phyloP scores from a whole-genome alignment of 306 rosid species.

The Herpetospermum pedunculosum region DNA sequence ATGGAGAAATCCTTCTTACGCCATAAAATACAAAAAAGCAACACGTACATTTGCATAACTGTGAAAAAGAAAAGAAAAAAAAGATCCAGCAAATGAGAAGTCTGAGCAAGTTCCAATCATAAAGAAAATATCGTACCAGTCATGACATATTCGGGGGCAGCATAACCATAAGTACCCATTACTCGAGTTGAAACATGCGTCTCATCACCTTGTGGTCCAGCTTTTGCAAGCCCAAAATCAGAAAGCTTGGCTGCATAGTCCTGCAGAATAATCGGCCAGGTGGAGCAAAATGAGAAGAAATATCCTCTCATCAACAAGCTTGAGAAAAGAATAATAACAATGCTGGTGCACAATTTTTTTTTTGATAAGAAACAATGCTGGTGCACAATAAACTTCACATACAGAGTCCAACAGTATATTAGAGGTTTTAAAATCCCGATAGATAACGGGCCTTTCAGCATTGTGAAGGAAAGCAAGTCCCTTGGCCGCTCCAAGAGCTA shows the following conservation, averaged over 20 bases:
- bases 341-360: neutral
- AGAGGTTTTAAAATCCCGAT: slow-evolving; percentile 92
- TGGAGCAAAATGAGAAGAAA: slow-evolving; percentile 9
- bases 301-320: neutral
- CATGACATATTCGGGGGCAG: slow-evolving; percentile 97
- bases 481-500: slow-evolving; percentile 96
- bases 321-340: neutral
- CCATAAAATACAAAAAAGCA: neutral
- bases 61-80: neutral
- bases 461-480: slow-evolving; percentile 97
- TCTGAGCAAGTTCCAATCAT: neutral
- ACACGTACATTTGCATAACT: neutral
- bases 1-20: neutral
- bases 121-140: slow-evolving; percentile 51
- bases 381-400: slow-evolving; percentile 13
- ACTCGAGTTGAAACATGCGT: slow-evolving; percentile 97
- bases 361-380: too few species aligned
- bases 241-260: slow-evolving; percentile 96
- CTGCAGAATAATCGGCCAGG: slow-evolving; percentile 27
- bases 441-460: slow-evolving; percentile 91
- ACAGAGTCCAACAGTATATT: slow-evolving; percentile 92
- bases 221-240: slow-evolving; percentile 94
- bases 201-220: slow-evolving; percentile 98
- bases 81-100: neutral
- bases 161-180: slow-evolving; percentile 98